These are phyloP conservation scores for Schrenkiella parvula DNA, from an alignment of 345 rosid genomes.

Conservation along the genomic window DNA sequence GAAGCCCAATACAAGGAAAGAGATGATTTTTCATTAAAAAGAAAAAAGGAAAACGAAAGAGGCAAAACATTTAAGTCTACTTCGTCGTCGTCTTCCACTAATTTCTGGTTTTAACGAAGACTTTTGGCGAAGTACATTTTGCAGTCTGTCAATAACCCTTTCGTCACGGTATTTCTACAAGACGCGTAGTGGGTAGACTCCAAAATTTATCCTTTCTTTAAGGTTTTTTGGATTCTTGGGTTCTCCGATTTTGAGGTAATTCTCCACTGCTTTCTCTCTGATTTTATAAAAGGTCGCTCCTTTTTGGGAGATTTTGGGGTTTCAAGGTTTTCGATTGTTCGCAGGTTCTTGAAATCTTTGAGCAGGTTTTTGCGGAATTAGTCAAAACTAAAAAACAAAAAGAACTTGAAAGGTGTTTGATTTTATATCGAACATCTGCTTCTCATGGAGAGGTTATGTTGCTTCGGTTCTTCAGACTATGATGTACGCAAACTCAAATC, in stretches of 20 bases:
- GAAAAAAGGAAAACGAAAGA: not conserved
- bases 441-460: conserved; percentile 31
- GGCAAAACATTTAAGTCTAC: conserved; percentile 26
- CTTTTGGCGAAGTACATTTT: conserved; percentile 21
- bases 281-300: not conserved
- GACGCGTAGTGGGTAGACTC: conserved; percentile 18
- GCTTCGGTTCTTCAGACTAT: conserved; percentile 38
- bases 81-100: conserved; percentile 39
- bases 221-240: conserved; percentile 23
- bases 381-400: not conserved
- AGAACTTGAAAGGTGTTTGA: not conserved
- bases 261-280: not conserved
- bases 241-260: conserved; percentile 31
- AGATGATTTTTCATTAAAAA: not conserved
- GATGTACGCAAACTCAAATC: conserved; percentile 23
- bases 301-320: not conserved
- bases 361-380: not conserved
- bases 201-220: conserved; percentile 15
- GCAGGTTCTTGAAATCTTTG: conserved; percentile 2
- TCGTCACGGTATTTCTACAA: conserved; percentile 28
- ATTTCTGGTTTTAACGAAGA: conserved; percentile 27
- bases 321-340: not conserved
- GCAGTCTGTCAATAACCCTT: conserved; percentile 30
- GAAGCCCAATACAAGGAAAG: conserved; percentile 31
- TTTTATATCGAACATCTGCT: not conserved